phyloP scores from a whole-genome alignment of 805 yeast genomes.

The Suhomyces canberraensis region DNA sequence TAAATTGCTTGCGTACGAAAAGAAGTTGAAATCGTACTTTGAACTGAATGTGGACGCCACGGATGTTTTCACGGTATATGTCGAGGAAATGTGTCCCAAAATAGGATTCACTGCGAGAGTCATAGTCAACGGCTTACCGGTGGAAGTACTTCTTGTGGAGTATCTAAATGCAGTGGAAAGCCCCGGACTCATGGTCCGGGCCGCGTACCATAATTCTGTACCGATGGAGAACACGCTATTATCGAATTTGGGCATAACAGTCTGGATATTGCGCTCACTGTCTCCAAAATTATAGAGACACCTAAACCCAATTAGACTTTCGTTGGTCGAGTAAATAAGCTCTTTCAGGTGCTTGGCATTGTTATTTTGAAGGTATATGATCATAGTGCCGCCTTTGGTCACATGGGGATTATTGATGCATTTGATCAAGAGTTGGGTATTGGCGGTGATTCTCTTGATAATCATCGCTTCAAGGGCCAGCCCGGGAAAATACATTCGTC shows the following conservation, averaged over 20 bases:
- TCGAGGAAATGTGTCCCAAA: constrained; percentile 82
- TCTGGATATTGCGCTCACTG: constrained; percentile 7
- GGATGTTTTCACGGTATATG: constrained; percentile 81
- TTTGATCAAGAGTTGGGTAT: constrained; percentile 65
- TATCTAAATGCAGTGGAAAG: constrained; percentile 81
- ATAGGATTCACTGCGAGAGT: constrained; percentile 86
- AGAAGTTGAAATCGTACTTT: constrained; percentile 83
- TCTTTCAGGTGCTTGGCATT: constrained; percentile 65
- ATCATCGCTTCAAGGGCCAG: constrained; percentile 85
- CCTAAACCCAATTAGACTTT: constrained; percentile 77
- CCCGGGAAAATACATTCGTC: constrained; percentile 85
- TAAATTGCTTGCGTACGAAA: constrained; percentile 84
- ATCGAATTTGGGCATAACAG: constrained; percentile 40
- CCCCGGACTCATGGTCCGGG: constrained; percentile 82
- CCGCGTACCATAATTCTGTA: constrained; percentile 85
- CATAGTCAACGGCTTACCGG: constrained; percentile 87
- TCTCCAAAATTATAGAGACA: constrained; percentile 64
- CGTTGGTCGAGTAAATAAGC: constrained; percentile 77
- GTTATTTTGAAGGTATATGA: constrained; percentile 69
- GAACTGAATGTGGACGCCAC: constrained; percentile 75
- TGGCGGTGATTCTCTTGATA: constrained; percentile 56
- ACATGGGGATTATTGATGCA: constrained; percentile 68
- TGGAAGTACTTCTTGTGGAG: constrained; percentile 77
- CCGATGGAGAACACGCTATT: constrained; percentile 74
- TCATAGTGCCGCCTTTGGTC: constrained; percentile 53